Conservation (phyloP, 352 stramenopile genomes). For the Phytophthora europaea region DNA sequence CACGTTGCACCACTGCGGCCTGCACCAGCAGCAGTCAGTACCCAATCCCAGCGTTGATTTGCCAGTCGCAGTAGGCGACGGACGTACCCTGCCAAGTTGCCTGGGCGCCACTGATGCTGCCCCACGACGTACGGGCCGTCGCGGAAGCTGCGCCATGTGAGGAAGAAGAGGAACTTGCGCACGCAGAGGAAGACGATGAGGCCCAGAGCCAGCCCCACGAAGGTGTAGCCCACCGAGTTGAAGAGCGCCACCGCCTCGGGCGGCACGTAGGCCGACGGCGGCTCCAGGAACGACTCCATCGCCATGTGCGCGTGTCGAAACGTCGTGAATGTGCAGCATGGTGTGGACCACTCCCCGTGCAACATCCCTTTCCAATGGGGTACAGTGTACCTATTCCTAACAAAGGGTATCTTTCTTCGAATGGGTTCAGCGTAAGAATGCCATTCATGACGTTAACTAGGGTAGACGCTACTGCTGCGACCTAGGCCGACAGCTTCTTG, state of each 20-base stretch:
- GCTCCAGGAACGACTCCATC: slow-evolving; percentile 53
- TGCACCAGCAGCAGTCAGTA: slow-evolving; percentile 24
- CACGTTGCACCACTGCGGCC: slow-evolving; percentile 85
- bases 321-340: neutral
- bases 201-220: slow-evolving; percentile 53
- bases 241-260: slow-evolving; percentile 64
- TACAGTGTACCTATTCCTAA: neutral
- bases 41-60: neutral
- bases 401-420: neutral
- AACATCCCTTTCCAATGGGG: slow-evolving; percentile 9
- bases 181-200: slow-evolving; percentile 70
- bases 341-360: neutral
- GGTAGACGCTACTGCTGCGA: neutral
- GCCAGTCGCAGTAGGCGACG: slow-evolving; percentile 1
- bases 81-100: slow-evolving; percentile 75
- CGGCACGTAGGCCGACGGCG: slow-evolving; percentile 60
- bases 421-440: neutral
- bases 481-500: slow-evolving; percentile 78
- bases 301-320: neutral
- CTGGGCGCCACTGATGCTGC: slow-evolving; percentile 80
- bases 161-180: slow-evolving; percentile 71
- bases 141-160: slow-evolving; percentile 85
- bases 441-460: neutral
- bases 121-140: slow-evolving; percentile 79
- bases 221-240: slow-evolving; percentile 64